phyloP scores from a whole-genome alignment of 768 basidiomycete species.

The Lentinula lateritia region DNA sequence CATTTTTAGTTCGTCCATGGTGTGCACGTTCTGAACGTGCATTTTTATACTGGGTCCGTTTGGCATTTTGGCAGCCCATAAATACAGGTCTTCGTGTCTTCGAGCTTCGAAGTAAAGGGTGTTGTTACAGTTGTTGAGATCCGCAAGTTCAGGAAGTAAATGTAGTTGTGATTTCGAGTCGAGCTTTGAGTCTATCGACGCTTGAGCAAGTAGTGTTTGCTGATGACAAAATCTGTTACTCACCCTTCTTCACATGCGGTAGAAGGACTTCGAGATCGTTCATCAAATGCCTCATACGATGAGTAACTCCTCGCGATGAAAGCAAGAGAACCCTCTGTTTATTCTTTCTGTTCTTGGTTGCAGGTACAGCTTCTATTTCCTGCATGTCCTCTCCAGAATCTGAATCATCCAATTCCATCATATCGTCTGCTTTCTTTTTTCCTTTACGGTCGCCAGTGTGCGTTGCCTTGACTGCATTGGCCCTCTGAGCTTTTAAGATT shows the following conservation, averaged over 20 bases:
- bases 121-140: constrained; percentile 97
- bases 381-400: constrained; percentile 22
- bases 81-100: constrained; percentile 89
- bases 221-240: constrained; percentile 14
- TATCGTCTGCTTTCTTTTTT: constrained; percentile 58
- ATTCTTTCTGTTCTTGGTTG: constrained; percentile 64
- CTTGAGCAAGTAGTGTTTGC: not conserved
- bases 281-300: constrained; percentile 97
- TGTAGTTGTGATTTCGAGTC: constrained; percentile 94
- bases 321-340: constrained; percentile 94
- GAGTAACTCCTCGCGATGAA: constrained; percentile 90
- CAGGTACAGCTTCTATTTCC: constrained; percentile 32
- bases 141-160: constrained; percentile 92
- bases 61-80: constrained; percentile 96
- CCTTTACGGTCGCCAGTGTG: constrained; percentile 37
- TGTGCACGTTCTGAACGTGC: constrained; percentile 98
- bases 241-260: constrained; percentile 96
- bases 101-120: constrained; percentile 96
- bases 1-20: constrained; percentile 99
- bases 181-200: constrained; percentile 79
- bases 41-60: constrained; percentile 97
- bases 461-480: constrained; percentile 42
- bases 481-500: constrained; percentile 54
- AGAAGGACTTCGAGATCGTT: constrained; percentile 85
- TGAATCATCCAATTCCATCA: constrained; percentile 12